These are phyloP conservation scores for Dianthus caryophyllus DNA, from an alignment of 148 eudicot species.

Conservation along the genomic window DNA sequence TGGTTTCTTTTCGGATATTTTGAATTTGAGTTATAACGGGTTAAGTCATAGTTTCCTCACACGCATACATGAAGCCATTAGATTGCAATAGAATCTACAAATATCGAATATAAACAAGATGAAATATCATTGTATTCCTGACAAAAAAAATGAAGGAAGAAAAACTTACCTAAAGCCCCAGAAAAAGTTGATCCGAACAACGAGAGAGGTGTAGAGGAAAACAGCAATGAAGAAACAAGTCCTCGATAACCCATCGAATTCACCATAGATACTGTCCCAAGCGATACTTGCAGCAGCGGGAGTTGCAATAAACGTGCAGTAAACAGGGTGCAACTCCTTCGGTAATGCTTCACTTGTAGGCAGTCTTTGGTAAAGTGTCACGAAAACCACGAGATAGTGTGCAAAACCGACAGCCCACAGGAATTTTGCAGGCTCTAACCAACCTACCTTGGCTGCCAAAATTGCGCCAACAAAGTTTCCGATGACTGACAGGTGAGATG, in stretches of 20 bases:
- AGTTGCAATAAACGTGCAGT: conserved; percentile 91
- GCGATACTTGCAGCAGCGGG: conserved; percentile 95
- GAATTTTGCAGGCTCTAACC: conserved; percentile 86
- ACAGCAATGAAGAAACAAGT: conserved; percentile 91
- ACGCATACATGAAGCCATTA: too few species aligned
- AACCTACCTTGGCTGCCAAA: conserved; percentile 74
- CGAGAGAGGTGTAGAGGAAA: conserved; percentile 70
- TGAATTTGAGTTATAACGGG: too few species aligned
- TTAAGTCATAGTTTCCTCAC: too few species aligned
- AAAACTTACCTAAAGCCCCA: conserved; percentile 62
- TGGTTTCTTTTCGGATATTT: too few species aligned
- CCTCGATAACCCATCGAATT: conserved; percentile 77
- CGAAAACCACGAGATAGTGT: conserved; percentile 84
- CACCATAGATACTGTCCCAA: conserved; percentile 80
- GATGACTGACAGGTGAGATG: conserved; percentile 79
- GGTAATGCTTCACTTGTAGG: conserved; percentile 92
- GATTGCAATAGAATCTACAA: too few species aligned
- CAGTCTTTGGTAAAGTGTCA: conserved; percentile 82
- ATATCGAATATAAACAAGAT: too few species aligned
- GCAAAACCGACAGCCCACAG: conserved; percentile 93
- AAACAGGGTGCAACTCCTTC: conserved; percentile 92
- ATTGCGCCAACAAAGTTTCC: conserved; percentile 95
- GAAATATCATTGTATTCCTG: too few species aligned
- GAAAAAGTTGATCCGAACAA: conserved; percentile 82
- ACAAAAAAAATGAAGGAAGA: neutral